These are phyloP conservation scores for Aspergillus pseudoglaucus DNA, from an alignment of 2,329 filamentous ascomycete genomes.

Conservation along the genomic window DNA sequence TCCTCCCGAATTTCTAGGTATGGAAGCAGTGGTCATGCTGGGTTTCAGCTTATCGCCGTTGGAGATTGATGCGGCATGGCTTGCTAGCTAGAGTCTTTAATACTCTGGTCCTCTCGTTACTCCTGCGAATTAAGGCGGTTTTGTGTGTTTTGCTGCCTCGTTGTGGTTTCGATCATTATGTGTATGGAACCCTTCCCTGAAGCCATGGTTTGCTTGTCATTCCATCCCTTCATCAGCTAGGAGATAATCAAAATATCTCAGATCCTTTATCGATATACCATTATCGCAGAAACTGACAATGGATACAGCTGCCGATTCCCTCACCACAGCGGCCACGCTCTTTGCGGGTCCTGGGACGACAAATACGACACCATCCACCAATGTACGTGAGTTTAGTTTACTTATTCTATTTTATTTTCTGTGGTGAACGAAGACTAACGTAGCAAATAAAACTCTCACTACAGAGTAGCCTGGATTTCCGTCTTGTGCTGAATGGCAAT, in stretches of 20 bases:
- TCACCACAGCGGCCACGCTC: conserved; percentile 28
- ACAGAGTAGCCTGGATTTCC: conserved; percentile 28
- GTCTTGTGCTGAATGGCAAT: conserved; percentile 42
- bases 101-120: background rate
- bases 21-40: background rate
- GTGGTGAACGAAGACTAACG: too few relatives aligned
- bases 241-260: background rate
- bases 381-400: conserved; percentile 22
- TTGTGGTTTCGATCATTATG: conserved; percentile 4
- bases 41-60: background rate
- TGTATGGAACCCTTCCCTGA: conserved; percentile 1
- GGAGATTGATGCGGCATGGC: background rate
- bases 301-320: conserved; percentile 16
- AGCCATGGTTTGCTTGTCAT: background rate
- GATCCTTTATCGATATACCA: background rate
- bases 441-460: background rate
- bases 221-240: conserved; percentile 5
- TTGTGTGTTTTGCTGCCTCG: background rate
- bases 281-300: background rate
- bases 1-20: background rate
- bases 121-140: background rate
- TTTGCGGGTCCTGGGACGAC: conserved; percentile 30
- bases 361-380: conserved; percentile 27
- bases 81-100: background rate
- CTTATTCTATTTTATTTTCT: background rate